Evolutionary conservation across 331 rosid species (phyloP).

Genomic region (Quercus lobata): DNA sequence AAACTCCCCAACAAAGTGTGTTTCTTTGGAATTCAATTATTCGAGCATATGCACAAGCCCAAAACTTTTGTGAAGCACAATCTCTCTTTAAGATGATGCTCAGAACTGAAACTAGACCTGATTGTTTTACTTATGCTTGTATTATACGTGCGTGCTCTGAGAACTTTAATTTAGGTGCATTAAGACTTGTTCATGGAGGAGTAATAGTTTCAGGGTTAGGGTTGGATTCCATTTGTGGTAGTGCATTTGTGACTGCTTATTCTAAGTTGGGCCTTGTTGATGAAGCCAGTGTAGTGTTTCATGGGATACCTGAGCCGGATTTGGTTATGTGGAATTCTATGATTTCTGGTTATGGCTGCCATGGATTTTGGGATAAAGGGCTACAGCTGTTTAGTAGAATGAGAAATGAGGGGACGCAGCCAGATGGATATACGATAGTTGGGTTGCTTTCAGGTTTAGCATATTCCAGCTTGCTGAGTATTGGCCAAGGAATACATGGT

Average conservation of each 20-base stretch:
- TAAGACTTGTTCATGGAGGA: conserved; percentile 64
- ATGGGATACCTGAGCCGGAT: conserved; percentile 49
- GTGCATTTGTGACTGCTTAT: conserved; percentile 81
- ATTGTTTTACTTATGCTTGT: conserved; percentile 71
- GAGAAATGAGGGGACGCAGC: conserved; percentile 44
- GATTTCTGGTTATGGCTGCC: conserved; percentile 61
- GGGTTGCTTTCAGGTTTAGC: conserved; percentile 58
- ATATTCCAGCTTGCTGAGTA: conserved; percentile 42
- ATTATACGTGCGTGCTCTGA: conserved; percentile 66
- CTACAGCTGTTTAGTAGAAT: conserved; percentile 45
- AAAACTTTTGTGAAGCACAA: conserved; percentile 39
- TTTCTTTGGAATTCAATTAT: conserved; percentile 88
- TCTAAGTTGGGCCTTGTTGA: conserved; percentile 67
- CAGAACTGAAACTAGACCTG: conserved; percentile 44
- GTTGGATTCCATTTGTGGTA: conserved; percentile 64
- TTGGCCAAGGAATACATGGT: conserved; percentile 68
- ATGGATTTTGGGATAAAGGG: conserved; percentile 60
- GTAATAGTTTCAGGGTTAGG: conserved; percentile 54
- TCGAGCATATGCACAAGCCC: conserved; percentile 62
- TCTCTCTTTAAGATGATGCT: conserved; percentile 59
- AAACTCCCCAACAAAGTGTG: conserved; percentile 52
- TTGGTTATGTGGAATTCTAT: conserved; percentile 81
- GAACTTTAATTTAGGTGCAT: conserved; percentile 30
- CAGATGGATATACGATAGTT: conserved; percentile 74
- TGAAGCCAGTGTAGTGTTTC: conserved; percentile 60